Conservation (phyloP, 2,329 filamentous ascomycete species). For the Xylaria arbuscula region DNA sequence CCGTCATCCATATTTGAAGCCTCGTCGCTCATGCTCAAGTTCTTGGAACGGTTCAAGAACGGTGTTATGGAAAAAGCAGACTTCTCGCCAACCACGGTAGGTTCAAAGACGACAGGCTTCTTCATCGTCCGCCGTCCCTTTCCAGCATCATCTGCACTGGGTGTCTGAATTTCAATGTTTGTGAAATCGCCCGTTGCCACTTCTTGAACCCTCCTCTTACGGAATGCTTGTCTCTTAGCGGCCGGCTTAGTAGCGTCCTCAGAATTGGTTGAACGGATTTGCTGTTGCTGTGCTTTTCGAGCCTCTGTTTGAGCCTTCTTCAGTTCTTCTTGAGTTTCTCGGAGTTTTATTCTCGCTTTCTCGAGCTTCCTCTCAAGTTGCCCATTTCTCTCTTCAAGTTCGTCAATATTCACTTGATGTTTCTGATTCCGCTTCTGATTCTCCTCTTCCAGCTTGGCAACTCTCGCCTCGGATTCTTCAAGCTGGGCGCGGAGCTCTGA, state of each 20-base stretch:
- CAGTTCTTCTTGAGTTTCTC: slow-evolving; percentile 76
- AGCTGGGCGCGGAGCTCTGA: slow-evolving; percentile 49
- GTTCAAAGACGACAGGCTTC: slow-evolving; percentile 66
- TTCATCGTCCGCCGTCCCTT: slow-evolving; percentile 59
- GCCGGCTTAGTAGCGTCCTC: slow-evolving; percentile 50
- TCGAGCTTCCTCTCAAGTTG: slow-evolving; percentile 77
- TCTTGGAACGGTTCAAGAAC: slow-evolving; percentile 82
- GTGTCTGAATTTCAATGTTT: slow-evolving; percentile 59
- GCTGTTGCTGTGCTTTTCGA: slow-evolving; percentile 52
- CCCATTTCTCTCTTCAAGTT: slow-evolving; percentile 71
- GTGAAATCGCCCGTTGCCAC: slow-evolving; percentile 58
- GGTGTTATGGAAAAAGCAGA: slow-evolving; percentile 94
- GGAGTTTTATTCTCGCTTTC: slow-evolving; percentile 75
- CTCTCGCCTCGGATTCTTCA: slow-evolving; percentile 46
- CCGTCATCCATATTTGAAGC: slow-evolving; percentile 45
- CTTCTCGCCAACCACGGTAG: slow-evolving; percentile 79
- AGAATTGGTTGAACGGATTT: slow-evolving; percentile 53
- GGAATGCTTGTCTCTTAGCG: slow-evolving; percentile 53
- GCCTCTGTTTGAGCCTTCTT: slow-evolving; percentile 68
- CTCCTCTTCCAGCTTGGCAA: slow-evolving; percentile 58
- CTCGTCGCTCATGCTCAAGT: slow-evolving; percentile 63
- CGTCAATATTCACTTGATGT: slow-evolving; percentile 65
- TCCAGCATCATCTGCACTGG: slow-evolving; percentile 51
- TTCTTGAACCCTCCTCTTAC: slow-evolving; percentile 61
- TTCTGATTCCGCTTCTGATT: slow-evolving; percentile 59